Evolutionary conservation across 306 rosid species (phyloP).

Genomic region (Prunus kanzakura): DNA sequence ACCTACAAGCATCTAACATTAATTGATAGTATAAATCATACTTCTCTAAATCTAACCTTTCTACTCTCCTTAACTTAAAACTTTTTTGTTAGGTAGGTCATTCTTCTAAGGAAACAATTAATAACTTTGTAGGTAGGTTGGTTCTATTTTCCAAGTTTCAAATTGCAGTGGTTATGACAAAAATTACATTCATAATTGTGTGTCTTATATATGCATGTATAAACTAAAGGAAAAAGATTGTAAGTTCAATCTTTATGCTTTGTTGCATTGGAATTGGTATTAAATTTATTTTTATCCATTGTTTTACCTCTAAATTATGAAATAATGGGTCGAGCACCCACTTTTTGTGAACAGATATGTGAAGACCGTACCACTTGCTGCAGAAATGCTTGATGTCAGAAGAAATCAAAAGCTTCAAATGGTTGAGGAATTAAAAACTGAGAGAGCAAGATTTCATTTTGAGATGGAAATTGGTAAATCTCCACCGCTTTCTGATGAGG

Average conservation of each 20-base stretch:
- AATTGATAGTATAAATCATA: neutral
- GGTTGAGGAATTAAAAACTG: slow-evolving; percentile 59
- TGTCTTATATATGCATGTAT: no score
- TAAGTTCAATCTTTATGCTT: neutral
- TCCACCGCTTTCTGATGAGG: slow-evolving; percentile 93
- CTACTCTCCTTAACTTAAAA: neutral
- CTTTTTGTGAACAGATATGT: slow-evolving; percentile 67
- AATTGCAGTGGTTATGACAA: neutral
- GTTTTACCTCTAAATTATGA: neutral
- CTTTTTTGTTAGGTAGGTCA: neutral
- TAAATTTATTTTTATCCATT: neutral
- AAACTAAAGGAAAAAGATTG: no score
- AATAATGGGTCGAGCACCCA: neutral
- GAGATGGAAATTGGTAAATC: slow-evolving; percentile 93
- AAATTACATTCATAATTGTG: neutral
- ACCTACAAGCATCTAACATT: neutral
- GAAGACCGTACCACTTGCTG: slow-evolving; percentile 92
- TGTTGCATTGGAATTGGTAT: neutral
- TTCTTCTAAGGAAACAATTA: neutral
- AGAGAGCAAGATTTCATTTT: slow-evolving; percentile 65
- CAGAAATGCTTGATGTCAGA: slow-evolving; percentile 88
- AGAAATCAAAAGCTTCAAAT: slow-evolving; percentile 85
- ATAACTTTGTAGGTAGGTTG: neutral
- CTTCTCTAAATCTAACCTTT: neutral
- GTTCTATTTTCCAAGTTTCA: neutral